Evolutionary conservation across 75 land plant species (phyloP).

Genomic region (Pinus taeda): DNA sequence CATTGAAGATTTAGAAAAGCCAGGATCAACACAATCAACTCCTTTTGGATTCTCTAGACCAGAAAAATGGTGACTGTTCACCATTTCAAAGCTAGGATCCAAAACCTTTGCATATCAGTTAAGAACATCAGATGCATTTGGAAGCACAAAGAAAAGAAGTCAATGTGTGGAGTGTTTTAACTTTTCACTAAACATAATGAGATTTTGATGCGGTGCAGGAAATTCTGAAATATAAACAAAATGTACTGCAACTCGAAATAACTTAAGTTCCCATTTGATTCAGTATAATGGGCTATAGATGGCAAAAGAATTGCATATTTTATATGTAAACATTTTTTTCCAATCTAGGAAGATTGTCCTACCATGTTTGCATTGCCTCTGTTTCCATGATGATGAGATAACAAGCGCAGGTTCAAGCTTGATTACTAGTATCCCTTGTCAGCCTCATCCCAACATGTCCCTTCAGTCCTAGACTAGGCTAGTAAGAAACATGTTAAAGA

Average conservation of each 20-base stretch:
- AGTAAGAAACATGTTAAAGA: too few species aligned
- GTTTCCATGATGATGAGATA: too few species aligned
- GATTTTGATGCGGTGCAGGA: neutral
- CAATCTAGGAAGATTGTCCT: too few species aligned
- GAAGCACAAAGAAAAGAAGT: constrained; percentile 42
- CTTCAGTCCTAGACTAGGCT: too few species aligned
- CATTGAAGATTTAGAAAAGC: neutral
- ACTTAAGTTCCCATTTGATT: too few species aligned
- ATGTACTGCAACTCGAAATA: neutral
- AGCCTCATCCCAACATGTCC: too few species aligned
- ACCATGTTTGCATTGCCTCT: too few species aligned
- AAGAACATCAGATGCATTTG: constrained; percentile 20
- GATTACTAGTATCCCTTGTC: too few species aligned
- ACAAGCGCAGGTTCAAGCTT: too few species aligned
- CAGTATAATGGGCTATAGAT: too few species aligned
- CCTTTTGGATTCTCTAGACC: constrained; percentile 4
- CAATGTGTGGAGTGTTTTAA: constrained; percentile 16
- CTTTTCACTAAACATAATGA: neutral
- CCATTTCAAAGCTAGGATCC: neutral
- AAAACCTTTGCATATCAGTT: neutral
- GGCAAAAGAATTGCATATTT: too few species aligned
- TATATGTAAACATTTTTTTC: too few species aligned
- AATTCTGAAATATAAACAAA: neutral
- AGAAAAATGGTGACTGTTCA: constrained; percentile 1
- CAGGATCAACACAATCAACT: neutral